Percentiles rank a stretch among this genome's conserved stretches.
phyloP scores from a whole-genome alignment of 805 yeast species.

The Candida loeiensis region DNA sequence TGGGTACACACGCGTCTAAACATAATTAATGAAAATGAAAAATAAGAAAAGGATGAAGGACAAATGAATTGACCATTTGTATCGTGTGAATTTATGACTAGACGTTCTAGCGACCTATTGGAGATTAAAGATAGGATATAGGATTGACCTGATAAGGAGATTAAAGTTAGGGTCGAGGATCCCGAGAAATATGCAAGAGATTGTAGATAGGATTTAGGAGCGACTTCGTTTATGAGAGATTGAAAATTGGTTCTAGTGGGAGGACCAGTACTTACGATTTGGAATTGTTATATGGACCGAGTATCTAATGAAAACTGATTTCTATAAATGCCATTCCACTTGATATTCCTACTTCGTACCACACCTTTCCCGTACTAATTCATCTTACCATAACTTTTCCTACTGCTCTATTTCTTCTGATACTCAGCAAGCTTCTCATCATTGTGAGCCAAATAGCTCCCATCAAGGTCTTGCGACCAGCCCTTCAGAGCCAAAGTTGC shows the following conservation, averaged over 20 bases:
- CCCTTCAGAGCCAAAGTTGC: conserved; percentile 65
- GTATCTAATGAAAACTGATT: too few relatives aligned
- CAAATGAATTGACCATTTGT: background rate
- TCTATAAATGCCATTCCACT: too few relatives aligned
- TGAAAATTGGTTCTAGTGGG: too few relatives aligned
- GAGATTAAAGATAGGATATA: too few relatives aligned
- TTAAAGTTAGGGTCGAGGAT: background rate
- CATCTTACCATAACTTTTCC: background rate
- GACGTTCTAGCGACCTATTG: too few relatives aligned
- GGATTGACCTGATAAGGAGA: background rate
- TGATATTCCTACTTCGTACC: too few relatives aligned
- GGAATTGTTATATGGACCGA: too few relatives aligned
- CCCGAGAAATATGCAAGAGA: background rate
- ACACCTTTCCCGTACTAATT: background rate
- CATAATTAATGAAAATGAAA: conserved; percentile 1
- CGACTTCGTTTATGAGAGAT: too few relatives aligned
- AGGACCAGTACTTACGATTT: too few relatives aligned
- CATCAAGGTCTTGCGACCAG: conserved; percentile 55
- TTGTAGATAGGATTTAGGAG: too few relatives aligned
- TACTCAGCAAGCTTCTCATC: conserved; percentile 26
- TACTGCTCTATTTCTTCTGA: background rate
- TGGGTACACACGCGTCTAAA: conserved; percentile 7
- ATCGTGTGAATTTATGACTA: too few relatives aligned
- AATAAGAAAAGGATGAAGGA: background rate
- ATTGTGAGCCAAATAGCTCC: conserved; percentile 62